Evolutionary conservation across 2,329 filamentous ascomycete genomes (phyloP), one percentile per base, ranked within the genome.

Genomic region (Phialophora macrospora): DNA sequence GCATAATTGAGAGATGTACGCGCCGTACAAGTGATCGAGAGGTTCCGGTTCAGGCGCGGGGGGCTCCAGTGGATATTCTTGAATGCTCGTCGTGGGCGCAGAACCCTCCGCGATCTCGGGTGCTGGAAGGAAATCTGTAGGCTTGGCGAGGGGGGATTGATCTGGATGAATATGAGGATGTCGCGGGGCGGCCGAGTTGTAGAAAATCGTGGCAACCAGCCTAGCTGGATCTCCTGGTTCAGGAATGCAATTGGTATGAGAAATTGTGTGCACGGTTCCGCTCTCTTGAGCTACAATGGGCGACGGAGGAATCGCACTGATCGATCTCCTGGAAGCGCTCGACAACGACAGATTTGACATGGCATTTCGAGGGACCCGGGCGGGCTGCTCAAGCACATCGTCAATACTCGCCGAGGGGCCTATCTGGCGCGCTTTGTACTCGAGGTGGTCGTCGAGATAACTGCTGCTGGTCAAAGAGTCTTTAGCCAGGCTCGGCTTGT

Each of bases 11-110:
- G 81, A 83, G 54, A 86, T 79, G 68, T 82, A 85, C 11, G 79
- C 80, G 9, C 83, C 83, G 71, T 85, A 85, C 20, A 85, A 75
- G 72, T 84, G 83, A 71, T 85, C 83, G 46, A 85, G 76, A 26
- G 83, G 82, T 64, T 84, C 82, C 5, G 83, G 82, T 65, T 84
- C 83, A 0, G 81, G 82, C 17, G 80, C 81, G 1, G 82, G 82
- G 1, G 83, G 83, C 71, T 85, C 83, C 49, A 84, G 81, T 2
- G 83, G 83, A 68, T 84, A 82, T 69, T 83, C 82, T 62, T 79
- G 78, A 46, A 85, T 77, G 66, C 83, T 82, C 48, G 80, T 75
- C 26, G 83, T 83, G 11, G 83, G 83, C 1, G 81, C 82, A 30
- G 80, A 82, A 60, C 82, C 82, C 62, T 76, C 74, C 9, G 76